These are phyloP conservation scores for Mycena galopus DNA, from an alignment of 768 basidiomycete species.

Conservation along the genomic window DNA sequence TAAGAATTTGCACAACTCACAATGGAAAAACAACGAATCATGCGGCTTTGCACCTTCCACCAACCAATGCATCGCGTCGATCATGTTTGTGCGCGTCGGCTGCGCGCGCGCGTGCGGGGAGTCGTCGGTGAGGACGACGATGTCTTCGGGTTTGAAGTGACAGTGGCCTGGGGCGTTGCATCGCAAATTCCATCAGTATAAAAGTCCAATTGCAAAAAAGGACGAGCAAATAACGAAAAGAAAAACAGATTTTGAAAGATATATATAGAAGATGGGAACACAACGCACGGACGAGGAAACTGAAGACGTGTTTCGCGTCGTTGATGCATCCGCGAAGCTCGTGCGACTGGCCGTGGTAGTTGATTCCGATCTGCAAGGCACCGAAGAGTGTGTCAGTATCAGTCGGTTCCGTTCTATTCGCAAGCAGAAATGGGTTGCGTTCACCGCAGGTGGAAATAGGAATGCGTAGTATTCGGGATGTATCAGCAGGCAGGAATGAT, in stretches of 20 bases:
- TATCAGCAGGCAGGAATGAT: too few relatives aligned
- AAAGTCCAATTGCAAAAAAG: too few relatives aligned
- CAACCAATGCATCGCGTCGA: conserved; percentile 69
- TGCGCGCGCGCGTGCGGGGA: conserved; percentile 53
- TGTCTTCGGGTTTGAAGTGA: conserved; percentile 70
- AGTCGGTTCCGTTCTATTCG: neutral
- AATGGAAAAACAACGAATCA: conserved; percentile 86
- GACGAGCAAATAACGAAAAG: neutral
- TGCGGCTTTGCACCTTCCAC: conserved; percentile 75
- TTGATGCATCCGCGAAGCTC: conserved; percentile 85
- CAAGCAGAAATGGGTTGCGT: too few relatives aligned
- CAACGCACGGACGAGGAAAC: conserved; percentile 72
- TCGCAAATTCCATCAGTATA: too few relatives aligned
- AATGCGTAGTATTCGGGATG: too few relatives aligned
- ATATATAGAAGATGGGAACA: conserved; percentile 36
- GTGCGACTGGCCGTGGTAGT: conserved; percentile 74
- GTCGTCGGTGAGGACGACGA: conserved; percentile 80
- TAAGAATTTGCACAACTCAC: conserved; percentile 47
- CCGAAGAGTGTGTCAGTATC: neutral
- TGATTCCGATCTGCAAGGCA: conserved; percentile 81
- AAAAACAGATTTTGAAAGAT: too few relatives aligned
- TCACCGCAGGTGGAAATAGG: too few relatives aligned
- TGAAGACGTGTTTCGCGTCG: conserved; percentile 78
- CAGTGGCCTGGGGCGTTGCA: conserved; percentile 61
- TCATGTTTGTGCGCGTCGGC: conserved; percentile 62